Base-by-base conservation (phyloP, 2,329 filamentous ascomycete species). In the Fonsecaea erecta region DNA sequence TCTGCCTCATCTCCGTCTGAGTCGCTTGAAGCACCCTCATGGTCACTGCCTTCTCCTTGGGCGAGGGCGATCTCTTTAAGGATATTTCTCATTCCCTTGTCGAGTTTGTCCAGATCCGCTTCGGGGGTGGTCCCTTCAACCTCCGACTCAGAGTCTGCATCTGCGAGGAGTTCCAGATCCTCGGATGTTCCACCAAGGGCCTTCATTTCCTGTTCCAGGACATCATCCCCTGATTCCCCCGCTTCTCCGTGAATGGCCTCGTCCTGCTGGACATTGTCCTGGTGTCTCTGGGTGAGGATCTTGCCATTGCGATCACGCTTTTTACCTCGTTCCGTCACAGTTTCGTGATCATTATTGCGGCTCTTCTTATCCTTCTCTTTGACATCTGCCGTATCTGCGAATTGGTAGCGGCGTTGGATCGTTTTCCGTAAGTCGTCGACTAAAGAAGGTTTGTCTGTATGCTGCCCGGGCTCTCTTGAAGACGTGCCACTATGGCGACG, bases 111-210 rank as follows among this genome's bases (percentile, higher is more conserved):
- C 2, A 79, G 74, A 18, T 74, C 71, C 1, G 70, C n/a, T 14
- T 57, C 48, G 2, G 58, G 43, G 7, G 54, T 59, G 34, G 32
- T 51, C 11, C 68, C 77, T 70, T 82, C 81, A 14, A 80, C 72
- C 69, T 83, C 81, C 14, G 79, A 81, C 52, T 80, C 81, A 0
- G 81, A 83, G 52, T 78, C 75, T 21, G 78, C 73, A 59, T 74
- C 78, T 24, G 76, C 79, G 64, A 83, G 71, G 26, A 83, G 71
- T 53, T 81, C 77, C 62, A 81, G 73, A 68, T 83, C 80, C 58
- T 83, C 82, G 68, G 82, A 75, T n/a, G 78, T 82, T 54, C 81
- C 81, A 34, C 81, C 81, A 59, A 83, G 76, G 4, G 77, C 77
- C 65, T 80, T 65, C 66, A 83, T 79, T 66, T 82, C 80, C 64